A percentile compares a stretch with the other conserved stretches of the same genome.
These are phyloP conservation scores for Rachicladosporium sp. DNA, from an alignment of 2,329 filamentous ascomycete species.

Conservation along the genomic window DNA sequence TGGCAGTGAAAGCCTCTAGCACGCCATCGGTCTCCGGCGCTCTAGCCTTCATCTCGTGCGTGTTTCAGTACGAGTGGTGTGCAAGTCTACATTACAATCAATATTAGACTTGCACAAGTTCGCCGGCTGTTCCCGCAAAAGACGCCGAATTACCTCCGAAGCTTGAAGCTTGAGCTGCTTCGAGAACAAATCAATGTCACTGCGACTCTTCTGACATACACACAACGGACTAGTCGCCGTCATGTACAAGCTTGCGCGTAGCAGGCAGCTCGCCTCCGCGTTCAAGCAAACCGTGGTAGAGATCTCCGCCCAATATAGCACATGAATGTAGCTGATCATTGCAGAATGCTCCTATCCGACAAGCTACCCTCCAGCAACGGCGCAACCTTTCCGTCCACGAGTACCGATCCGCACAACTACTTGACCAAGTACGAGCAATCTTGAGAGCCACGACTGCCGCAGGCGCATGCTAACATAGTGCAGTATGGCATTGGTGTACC, in stretches of 20 bases:
- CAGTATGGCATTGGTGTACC: slow-evolving; percentile 94
- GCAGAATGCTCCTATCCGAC: slow-evolving; percentile 45
- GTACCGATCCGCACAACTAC: slow-evolving; percentile 87
- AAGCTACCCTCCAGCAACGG: slow-evolving; percentile 47
- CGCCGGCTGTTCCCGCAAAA: too few species aligned
- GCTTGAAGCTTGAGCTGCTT: too few species aligned
- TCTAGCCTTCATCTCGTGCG: too few species aligned
- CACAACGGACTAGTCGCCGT: slow-evolving; percentile 1
- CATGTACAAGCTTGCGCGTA: slow-evolving; percentile 85
- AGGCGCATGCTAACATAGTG: slow-evolving; percentile 15
- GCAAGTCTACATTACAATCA: too few species aligned
- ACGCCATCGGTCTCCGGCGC: too few species aligned
- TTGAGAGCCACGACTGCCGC: slow-evolving; percentile 6
- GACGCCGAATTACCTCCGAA: too few species aligned
- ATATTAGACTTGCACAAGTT: too few species aligned
- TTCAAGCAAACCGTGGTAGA: slow-evolving; percentile 62
- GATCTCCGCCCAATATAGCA: neutral
- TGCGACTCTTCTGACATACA: slow-evolving; percentile 1
- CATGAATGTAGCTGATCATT: neutral
- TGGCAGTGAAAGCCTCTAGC: too few species aligned
- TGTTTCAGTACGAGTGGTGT: too few species aligned
- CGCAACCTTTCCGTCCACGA: slow-evolving; percentile 94
- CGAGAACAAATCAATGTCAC: neutral
- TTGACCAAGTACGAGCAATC: slow-evolving; percentile 46
- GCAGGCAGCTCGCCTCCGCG: slow-evolving; percentile 67